phyloP scores from a whole-genome alignment of 352 stramenopile species.

The Phytophthora pseudosyringae region DNA sequence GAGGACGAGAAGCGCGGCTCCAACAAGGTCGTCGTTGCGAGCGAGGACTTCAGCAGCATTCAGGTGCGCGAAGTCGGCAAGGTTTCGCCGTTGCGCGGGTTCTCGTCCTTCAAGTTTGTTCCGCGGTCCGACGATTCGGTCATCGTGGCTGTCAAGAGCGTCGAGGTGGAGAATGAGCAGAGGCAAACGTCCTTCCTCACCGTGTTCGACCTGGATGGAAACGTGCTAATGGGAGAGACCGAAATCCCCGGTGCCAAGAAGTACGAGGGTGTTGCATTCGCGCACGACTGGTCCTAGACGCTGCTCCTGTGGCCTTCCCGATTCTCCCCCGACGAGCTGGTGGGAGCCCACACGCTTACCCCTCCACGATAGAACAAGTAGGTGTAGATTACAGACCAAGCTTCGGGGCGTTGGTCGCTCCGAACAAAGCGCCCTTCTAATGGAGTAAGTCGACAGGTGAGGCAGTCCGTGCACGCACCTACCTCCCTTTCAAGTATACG shows the following conservation, averaged over 20 bases:
- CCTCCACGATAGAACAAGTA: slow-evolving; percentile 30
- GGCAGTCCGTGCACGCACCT: background rate
- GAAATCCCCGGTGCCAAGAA: slow-evolving; percentile 91
- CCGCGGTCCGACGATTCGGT: slow-evolving; percentile 89
- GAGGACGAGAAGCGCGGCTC: slow-evolving; percentile 93
- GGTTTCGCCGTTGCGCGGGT: slow-evolving; percentile 88
- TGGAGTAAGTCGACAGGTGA: slow-evolving; percentile 13
- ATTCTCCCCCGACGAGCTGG: slow-evolving; percentile 16
- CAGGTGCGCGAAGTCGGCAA: slow-evolving; percentile 84
- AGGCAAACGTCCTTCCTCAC: slow-evolving; percentile 94
- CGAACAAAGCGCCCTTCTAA: slow-evolving; percentile 9
- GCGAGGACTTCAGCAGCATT: slow-evolving; percentile 90
- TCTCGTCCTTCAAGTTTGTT: slow-evolving; percentile 96
- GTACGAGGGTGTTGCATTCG: slow-evolving; percentile 94
- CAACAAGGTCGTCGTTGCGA: slow-evolving; percentile 91
- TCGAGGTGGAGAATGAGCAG: slow-evolving; percentile 91
- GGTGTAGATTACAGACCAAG: slow-evolving; percentile 27
- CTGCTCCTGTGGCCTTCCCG: slow-evolving; percentile 20
- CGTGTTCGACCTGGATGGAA: slow-evolving; percentile 93
- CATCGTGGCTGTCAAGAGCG: slow-evolving; percentile 94
- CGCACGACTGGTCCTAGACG: slow-evolving; percentile 74
- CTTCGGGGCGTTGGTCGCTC: slow-evolving; percentile 6
- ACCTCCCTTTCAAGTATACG: slow-evolving; percentile 16
- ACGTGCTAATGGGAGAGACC: slow-evolving; percentile 91
- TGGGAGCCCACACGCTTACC: slow-evolving; percentile 7